These are phyloP conservation scores for Dactylorhiza incarnata DNA, from an alignment of 106 monocot species.

Conservation along the genomic window DNA sequence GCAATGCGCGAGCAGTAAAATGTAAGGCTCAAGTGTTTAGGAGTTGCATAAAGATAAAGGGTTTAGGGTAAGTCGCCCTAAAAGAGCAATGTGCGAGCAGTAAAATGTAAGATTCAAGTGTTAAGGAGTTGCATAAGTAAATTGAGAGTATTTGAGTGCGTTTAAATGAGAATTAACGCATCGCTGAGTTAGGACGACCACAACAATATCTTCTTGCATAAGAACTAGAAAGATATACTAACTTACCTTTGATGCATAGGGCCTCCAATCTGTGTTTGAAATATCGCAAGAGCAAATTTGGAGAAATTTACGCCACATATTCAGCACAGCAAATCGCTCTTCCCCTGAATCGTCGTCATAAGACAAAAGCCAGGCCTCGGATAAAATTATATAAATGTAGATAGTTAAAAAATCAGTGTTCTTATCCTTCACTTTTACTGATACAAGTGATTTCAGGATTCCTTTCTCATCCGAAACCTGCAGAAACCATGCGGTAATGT, in stretches of 20 bases:
- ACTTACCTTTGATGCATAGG: constrained; percentile 80
- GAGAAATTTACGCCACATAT: constrained; percentile 61
- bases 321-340: constrained; percentile 22
- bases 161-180: too few relatives aligned
- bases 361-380: constrained; percentile 51
- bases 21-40: too few relatives aligned
- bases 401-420: constrained; percentile 63
- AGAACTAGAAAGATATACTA: not conserved
- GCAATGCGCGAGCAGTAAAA: too few relatives aligned
- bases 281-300: constrained; percentile 70
- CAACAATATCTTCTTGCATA: too few relatives aligned
- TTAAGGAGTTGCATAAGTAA: too few relatives aligned
- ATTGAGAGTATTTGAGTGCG: too few relatives aligned
- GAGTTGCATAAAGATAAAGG: too few relatives aligned
- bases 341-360: constrained; percentile 23
- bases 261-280: constrained; percentile 75
- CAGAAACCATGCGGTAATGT: not conserved
- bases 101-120: too few relatives aligned
- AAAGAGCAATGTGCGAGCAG: too few relatives aligned
- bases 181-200: too few relatives aligned
- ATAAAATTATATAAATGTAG: constrained; percentile 53
- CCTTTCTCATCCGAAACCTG: constrained; percentile 45
- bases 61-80: too few relatives aligned
- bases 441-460: constrained; percentile 34
- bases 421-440: constrained; percentile 63